These are phyloP conservation scores for Saturnispora diversa DNA, from an alignment of 805 yeast genomes.

Conservation along the genomic window DNA sequence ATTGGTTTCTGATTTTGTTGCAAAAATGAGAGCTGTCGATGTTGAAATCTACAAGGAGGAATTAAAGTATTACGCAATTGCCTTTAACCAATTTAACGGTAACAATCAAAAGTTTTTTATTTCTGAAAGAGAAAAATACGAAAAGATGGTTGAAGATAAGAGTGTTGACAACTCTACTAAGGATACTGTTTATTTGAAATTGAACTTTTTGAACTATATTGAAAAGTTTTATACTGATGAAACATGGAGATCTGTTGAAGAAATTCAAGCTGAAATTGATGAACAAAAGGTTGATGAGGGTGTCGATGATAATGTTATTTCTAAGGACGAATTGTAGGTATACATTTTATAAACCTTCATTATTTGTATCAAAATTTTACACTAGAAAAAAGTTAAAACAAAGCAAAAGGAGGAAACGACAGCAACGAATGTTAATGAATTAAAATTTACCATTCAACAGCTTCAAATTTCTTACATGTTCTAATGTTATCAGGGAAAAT, in stretches of 20 bases:
- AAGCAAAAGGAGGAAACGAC: too few relatives aligned
- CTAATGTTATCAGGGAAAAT: constrained; percentile 69
- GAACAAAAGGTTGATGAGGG: constrained; percentile 1
- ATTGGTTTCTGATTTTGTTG: constrained; percentile 29
- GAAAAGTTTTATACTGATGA: constrained; percentile 15
- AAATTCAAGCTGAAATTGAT: constrained; percentile 13
- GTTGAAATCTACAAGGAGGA: constrained; percentile 19
- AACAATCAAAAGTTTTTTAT: constrained; percentile 38
- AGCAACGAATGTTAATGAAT: too few relatives aligned
- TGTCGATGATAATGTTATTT: neutral
- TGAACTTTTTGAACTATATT: constrained; percentile 32
- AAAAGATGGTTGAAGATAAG: constrained; percentile 33
- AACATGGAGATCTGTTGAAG: constrained; percentile 16
- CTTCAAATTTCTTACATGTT: constrained; percentile 44
- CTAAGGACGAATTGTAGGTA: constrained; percentile 15
- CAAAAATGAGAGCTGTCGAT: constrained; percentile 31
- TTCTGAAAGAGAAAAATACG: constrained; percentile 41
- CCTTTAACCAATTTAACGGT: constrained; percentile 34
- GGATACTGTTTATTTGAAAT: constrained; percentile 45
- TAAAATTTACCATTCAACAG: constrained; percentile 42
- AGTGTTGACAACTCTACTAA: constrained; percentile 34
- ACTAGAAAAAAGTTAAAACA: too few relatives aligned
- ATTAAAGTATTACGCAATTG: constrained; percentile 40
- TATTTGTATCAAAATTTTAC: too few relatives aligned
- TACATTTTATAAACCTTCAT: too few relatives aligned